phyloP scores from a whole-genome alignment of 305 asterid species.

The Rubia peregrina region DNA sequence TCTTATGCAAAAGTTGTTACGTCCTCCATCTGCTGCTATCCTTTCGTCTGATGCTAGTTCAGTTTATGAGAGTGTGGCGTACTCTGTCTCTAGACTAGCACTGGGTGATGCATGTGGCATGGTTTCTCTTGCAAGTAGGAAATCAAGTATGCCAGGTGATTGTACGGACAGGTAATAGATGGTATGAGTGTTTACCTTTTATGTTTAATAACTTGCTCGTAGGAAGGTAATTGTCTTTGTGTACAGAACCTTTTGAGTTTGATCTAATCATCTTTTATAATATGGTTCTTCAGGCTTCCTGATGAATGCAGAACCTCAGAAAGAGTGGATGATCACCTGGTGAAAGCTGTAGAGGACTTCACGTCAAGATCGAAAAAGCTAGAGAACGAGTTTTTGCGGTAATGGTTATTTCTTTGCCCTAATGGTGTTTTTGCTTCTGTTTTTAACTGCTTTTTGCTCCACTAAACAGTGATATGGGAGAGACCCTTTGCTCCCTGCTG shows the following conservation, averaged over 20 bases:
- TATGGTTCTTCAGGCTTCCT: slow-evolving; percentile 30
- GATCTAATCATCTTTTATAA: slow-evolving; percentile 6
- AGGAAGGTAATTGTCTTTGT: slow-evolving; percentile 3
- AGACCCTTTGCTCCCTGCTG: neutral
- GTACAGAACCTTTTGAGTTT: neutral
- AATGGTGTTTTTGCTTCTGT: neutral
- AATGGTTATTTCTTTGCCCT: slow-evolving; percentile 17
- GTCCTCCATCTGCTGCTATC: slow-evolving; percentile 42
- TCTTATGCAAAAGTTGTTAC: slow-evolving; percentile 73
- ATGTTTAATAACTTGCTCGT: neutral
- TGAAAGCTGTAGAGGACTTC: slow-evolving; percentile 33
- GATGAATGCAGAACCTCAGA: slow-evolving; percentile 27
- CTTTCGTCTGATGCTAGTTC: slow-evolving; percentile 40
- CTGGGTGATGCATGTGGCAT: slow-evolving; percentile 60
- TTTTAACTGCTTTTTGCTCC: neutral
- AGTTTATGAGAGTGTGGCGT: slow-evolving; percentile 34
- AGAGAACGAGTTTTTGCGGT: slow-evolving; percentile 60
- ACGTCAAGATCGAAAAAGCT: slow-evolving; percentile 48
- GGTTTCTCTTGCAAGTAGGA: slow-evolving; percentile 30
- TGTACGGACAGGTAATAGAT: slow-evolving; percentile 41
- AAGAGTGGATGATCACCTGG: slow-evolving; percentile 30
- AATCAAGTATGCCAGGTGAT: slow-evolving; percentile 25
- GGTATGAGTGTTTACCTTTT: slow-evolving; percentile 17
- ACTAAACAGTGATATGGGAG: neutral
- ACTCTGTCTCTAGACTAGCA: slow-evolving; percentile 41